Evolutionary conservation across 495 filamentous ascomycete species (phyloP), one percentile per base, ranked within the genome.

Genomic region (Bryoglossum gracile): DNA sequence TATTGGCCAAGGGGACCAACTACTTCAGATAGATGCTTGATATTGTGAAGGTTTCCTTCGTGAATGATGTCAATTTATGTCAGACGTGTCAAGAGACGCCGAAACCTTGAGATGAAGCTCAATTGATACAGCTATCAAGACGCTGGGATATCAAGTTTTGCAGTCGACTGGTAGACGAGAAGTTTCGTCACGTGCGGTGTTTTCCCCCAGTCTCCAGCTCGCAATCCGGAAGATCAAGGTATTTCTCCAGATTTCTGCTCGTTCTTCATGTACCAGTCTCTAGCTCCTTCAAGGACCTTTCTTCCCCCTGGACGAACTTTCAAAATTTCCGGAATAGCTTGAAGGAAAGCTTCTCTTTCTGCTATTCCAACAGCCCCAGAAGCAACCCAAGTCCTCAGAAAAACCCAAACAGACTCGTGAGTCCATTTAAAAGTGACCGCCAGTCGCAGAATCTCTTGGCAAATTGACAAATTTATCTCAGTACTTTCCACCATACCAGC

Each of bases 391-490:
- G 63, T 73, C 43, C 75, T 65, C 26, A 80, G 50, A 58, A 81
- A 81, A 6, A 68, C 68, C 77, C 77, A 80, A 21, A 80, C 65
- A 4, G 74, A 72, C 57, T 79, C 76, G 48, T 76, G 69, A 9
- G 63, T 59, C 60, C 75, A 74, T 22, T 67, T 65, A 19, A 78
- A 69, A 21, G 66, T 70, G 1, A 58, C 43, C 10, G 68, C 64
- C 14, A 71, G 63, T 2, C 56, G 32, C 8, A 79, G 53, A 8
- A 73, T 60, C 30, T 73, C 63, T n/a, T 50, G 38, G 21, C 69
- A 61, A 8, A 66, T 54, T 11, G 51, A 56, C 16, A 59, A 60
- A 34, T 25, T 50, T 18, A 28, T 14, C 3, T 32, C n/a, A 24
- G 38, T 32, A 49, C 21, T 46, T 25, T 17, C 46, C 36, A 14